phyloP scores from a whole-genome alignment of 441 rosid genomes.

The Populus hybrid region DNA sequence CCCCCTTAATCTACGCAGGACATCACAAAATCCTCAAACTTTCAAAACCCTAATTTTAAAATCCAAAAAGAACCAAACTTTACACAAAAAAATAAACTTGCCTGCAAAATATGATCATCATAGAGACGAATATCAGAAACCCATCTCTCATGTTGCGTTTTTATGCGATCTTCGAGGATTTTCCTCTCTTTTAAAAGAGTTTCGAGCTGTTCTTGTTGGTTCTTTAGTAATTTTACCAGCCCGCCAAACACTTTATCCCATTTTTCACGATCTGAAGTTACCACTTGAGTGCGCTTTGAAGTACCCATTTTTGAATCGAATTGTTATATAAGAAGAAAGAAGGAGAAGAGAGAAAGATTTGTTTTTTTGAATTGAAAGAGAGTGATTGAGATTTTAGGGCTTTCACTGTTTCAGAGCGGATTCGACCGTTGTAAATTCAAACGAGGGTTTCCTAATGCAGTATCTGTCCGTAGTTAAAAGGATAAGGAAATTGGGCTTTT shows the following conservation, averaged over 20 bases:
- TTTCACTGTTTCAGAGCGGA: neutral
- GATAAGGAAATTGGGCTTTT: neutral
- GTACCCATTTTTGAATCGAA: slow-evolving; percentile 27
- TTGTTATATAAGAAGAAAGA: neutral
- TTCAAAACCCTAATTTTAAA: slow-evolving; percentile 23
- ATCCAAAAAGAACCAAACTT: slow-evolving; percentile 11
- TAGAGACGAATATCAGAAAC: slow-evolving; percentile 39
- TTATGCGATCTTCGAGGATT: slow-evolving; percentile 52
- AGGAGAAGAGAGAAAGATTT: slow-evolving; percentile 12
- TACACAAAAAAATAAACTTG: slow-evolving; percentile 11
- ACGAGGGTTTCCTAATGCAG: slow-evolving; percentile 19
- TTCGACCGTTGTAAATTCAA: slow-evolving; percentile 33
- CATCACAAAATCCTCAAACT: neutral
- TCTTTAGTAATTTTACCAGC: slow-evolving; percentile 46
- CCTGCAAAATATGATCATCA: slow-evolving; percentile 54
- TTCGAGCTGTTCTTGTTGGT: slow-evolving; percentile 60
- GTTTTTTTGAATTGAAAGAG: neutral
- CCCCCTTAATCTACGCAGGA: slow-evolving; percentile 39
- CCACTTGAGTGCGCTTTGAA: slow-evolving; percentile 22
- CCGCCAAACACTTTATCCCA: slow-evolving; percentile 55
- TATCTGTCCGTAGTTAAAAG: slow-evolving; percentile 6
- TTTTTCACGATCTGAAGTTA: slow-evolving; percentile 46
- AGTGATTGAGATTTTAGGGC: neutral
- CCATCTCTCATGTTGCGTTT: slow-evolving; percentile 43
- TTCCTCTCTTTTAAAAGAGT: slow-evolving; percentile 56